Base-by-base conservation (phyloP, 2,329 filamentous ascomycete species). In the Fusarium sp. region DNA sequence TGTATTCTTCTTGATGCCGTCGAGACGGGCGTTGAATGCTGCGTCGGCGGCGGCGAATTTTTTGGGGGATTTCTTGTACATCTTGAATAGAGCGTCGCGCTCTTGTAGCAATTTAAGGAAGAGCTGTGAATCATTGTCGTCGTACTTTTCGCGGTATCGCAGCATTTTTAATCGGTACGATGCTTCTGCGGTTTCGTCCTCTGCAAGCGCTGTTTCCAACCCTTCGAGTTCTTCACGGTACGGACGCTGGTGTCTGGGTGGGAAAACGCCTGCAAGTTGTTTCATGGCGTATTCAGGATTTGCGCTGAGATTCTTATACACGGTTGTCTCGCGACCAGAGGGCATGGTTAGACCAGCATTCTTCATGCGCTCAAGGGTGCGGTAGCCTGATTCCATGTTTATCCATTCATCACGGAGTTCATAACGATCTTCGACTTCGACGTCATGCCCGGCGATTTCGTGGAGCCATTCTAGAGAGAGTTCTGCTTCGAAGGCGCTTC, bases 401-500 rank as follows among this genome's bases (percentile, higher is more conserved):
- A 90, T 80, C 74, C 76, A 78, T 32, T 80, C 78, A 57, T 88
- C 87, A 41, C 88, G 85, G 20, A 82, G 75, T 42, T 79, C 69
- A 17, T 62, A 71, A 3, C 77, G 78, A n/a, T 70, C 74, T 44
- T 77, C 70, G 13, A 71, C 62, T 42, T 78, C 67, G 27, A 75
- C 61, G 30, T 85, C 81, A 18, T 77, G 69, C 11, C 83, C 81
- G 20, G 86, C 89, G 13, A 94, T 80, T 75, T 93, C 88, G 42
- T 85, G 83, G 6, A 91, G 80, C 74, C 85, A 87, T 7, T 90
- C 85, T 57, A 87, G 87, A n/a, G 85, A 78, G 6, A 92, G 80
- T 71, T 94, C 90, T 3, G 87, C 83, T 56, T 91, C 84, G 7
- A 92, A 78, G 7, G 88, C 84, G 26, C 85, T 78, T 48, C 89